Conservation (phyloP, 2,329 filamentous ascomycete species). For the Fusarium praegraminearum region DNA sequence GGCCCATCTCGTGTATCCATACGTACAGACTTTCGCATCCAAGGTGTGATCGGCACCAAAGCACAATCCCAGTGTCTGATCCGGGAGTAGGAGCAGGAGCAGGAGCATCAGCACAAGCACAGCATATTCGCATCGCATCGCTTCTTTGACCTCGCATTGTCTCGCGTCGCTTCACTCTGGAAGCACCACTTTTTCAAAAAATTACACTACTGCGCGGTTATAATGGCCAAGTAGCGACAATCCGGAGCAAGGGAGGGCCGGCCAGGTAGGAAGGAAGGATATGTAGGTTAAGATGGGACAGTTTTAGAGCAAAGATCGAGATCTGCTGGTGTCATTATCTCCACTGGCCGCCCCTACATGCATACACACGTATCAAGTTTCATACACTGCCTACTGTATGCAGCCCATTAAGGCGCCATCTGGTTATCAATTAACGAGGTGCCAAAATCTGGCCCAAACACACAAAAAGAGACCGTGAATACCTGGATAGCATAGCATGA, state of each 20-base stretch:
- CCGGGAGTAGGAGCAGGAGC: conserved; percentile 27
- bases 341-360: conserved; percentile 28
- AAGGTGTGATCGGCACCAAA: conserved; percentile 28
- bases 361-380: conserved; percentile 18
- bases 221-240: neutral
- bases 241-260: conserved; percentile 2
- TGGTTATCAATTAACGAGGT: conserved; percentile 11
- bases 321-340: conserved; percentile 26
- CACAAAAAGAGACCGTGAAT: conserved; percentile 12
- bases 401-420: conserved; percentile 2
- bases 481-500: conserved; percentile 19
- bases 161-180: conserved; percentile 2
- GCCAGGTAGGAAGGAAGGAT: neutral
- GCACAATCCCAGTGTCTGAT: conserved; percentile 34
- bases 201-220: conserved; percentile 2
- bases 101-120: conserved; percentile 12
- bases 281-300: conserved; percentile 5
- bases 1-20: neutral
- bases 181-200: conserved; percentile 15
- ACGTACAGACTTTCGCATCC: conserved; percentile 3
- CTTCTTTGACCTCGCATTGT: neutral
- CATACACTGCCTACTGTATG: neutral
- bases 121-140: conserved; percentile 24
- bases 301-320: conserved; percentile 35
- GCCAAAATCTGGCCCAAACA: conserved; percentile 1